These are phyloP conservation scores for Pyrrhoderma noxium DNA, from an alignment of 1,284 basidiomycete species.

Conservation along the genomic window DNA sequence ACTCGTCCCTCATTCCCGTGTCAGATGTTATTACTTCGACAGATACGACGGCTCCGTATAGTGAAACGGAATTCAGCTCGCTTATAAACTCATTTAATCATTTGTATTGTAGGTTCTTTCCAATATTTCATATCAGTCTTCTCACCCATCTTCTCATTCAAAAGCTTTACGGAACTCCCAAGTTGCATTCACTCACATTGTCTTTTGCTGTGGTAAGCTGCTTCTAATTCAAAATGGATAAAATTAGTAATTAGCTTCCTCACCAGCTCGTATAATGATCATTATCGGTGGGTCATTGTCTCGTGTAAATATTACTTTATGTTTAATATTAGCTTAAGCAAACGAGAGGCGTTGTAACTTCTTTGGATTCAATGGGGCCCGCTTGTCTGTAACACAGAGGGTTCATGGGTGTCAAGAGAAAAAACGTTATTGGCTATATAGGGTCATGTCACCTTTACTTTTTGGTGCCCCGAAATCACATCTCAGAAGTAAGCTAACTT, in stretches of 20 bases:
- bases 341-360: conserved; percentile 42
- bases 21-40: conserved; percentile 36
- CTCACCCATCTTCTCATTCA: not conserved
- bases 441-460: conserved; percentile 29
- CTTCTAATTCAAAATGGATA: not conserved
- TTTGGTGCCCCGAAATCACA: conserved; percentile 40
- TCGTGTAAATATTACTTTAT: not conserved
- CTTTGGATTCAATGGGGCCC: conserved; percentile 44
- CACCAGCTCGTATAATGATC: conserved; percentile 40
- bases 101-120: conserved; percentile 24
- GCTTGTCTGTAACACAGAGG: conserved; percentile 39
- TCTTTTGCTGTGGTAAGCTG: conserved; percentile 29
- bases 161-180: not conserved
- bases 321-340: conserved; percentile 24
- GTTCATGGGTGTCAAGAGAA: conserved; percentile 28
- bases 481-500: conserved; percentile 19
- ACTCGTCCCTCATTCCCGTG: not conserved
- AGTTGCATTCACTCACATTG: not conserved
- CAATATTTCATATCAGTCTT: not conserved
- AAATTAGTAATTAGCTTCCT: not conserved
- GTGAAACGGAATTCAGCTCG: conserved; percentile 26
- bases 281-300: conserved; percentile 32
- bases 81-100: conserved; percentile 28
- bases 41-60: conserved; percentile 37
- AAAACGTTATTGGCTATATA: conserved; percentile 29